These are phyloP conservation scores for Fusarium keratoplasticum DNA, from an alignment of 2,329 filamentous ascomycete genomes.

Conservation along the genomic window DNA sequence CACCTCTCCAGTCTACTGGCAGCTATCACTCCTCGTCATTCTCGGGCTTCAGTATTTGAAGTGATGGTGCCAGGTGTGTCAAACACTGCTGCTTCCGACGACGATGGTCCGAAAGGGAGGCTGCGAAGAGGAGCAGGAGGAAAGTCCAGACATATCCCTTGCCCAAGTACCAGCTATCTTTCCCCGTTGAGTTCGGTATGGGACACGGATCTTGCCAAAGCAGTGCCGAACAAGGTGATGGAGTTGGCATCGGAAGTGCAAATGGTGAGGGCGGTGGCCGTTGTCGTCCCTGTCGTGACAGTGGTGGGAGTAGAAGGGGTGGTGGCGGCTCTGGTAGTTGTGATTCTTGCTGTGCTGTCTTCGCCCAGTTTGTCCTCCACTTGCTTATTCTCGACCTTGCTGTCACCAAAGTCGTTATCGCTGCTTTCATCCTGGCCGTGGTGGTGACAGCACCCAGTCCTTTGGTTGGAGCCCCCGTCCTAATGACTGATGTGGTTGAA, in stretches of 20 bases:
- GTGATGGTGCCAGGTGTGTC: not conserved
- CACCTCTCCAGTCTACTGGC: not conserved
- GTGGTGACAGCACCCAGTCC: not conserved
- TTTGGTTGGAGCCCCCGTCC: not conserved
- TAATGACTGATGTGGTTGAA: not conserved
- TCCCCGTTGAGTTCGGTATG: not conserved
- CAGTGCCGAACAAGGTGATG: not conserved
- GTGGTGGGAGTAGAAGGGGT: not conserved
- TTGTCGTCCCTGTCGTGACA: not conserved
- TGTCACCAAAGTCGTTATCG: not conserved
- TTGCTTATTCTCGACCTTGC: not conserved
- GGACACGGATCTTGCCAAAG: not conserved
- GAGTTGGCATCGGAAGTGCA: not conserved
- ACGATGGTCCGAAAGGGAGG: not conserved
- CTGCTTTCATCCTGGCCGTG: not conserved
- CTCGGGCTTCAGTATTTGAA: not conserved
- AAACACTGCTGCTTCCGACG: not conserved
- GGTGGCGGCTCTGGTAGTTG: not conserved
- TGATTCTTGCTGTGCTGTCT: not conserved
- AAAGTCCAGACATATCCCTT: not conserved
- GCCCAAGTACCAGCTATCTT: not conserved
- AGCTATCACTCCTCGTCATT: not conserved
- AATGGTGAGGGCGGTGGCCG: not conserved
- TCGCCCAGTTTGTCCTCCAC: not conserved
- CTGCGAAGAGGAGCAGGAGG: not conserved